phyloP scores from a whole-genome alignment of 2,329 filamentous ascomycete species.

The Aspergillus novoparasiticus region DNA sequence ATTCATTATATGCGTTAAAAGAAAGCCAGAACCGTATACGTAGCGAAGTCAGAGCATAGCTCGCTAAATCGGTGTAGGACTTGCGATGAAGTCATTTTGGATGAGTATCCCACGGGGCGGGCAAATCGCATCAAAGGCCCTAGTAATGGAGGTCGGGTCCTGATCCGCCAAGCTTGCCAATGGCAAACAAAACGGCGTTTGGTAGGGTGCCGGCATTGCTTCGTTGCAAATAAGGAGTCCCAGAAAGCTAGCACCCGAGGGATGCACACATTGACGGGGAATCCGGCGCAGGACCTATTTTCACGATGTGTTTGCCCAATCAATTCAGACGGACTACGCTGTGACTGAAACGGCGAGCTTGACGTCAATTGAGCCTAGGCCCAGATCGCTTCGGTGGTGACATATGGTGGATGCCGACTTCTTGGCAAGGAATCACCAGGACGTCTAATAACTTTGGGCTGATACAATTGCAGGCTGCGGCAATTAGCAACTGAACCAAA shows the following conservation, averaged over 20 bases:
- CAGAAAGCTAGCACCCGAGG: constrained; percentile 12
- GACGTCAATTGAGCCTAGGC: constrained; percentile 11
- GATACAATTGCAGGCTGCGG: constrained; percentile 48
- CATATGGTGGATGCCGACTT: constrained; percentile 21
- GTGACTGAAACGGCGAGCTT: constrained; percentile 14
- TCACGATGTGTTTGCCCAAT: constrained; percentile 13
- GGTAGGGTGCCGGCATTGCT: constrained; percentile 12
- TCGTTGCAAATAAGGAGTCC: constrained; percentile 12
- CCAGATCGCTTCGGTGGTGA: constrained; percentile 25
- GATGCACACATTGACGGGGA: constrained; percentile 16
- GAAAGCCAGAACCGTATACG: background rate
- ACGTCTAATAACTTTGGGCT: constrained; percentile 47
- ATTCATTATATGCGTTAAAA: constrained; percentile 2
- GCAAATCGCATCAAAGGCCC: background rate
- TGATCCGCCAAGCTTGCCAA: constrained; percentile 6
- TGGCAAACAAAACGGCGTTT: constrained; percentile 11
- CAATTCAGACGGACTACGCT: constrained; percentile 10
- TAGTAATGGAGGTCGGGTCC: constrained; percentile 4
- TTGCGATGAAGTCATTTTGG: background rate
- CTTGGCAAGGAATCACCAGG: constrained; percentile 23
- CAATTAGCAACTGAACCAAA: constrained; percentile 21
- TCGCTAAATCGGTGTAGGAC: background rate
- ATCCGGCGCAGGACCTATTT: constrained; percentile 13
- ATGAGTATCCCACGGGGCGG: constrained; percentile 10
- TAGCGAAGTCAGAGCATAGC: constrained; percentile 4